Conservation (phyloP, 2,329 filamentous ascomycete species). For the Fusarium mangiferae region DNA sequence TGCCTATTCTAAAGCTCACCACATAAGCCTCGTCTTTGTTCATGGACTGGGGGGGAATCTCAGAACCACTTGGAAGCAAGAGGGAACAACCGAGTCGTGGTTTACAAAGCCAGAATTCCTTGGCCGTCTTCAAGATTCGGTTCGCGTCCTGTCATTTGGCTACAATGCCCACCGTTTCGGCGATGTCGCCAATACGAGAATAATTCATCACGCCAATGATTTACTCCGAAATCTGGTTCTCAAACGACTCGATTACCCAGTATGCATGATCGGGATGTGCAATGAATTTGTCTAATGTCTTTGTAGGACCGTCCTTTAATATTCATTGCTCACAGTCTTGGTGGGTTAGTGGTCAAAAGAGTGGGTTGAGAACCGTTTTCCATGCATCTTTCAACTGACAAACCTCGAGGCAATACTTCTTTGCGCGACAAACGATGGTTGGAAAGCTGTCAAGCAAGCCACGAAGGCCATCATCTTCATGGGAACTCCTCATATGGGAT, state of each 20-base stretch:
- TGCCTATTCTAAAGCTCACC: not conserved
- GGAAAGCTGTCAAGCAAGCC: slow-evolving; percentile 27
- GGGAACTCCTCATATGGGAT: slow-evolving; percentile 39
- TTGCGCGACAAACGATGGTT: slow-evolving; percentile 33
- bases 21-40: slow-evolving; percentile 21
- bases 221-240: slow-evolving; percentile 35
- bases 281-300: not conserved
- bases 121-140: slow-evolving; percentile 12
- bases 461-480: slow-evolving; percentile 37
- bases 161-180: slow-evolving; percentile 37
- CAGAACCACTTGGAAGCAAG: slow-evolving; percentile 26
- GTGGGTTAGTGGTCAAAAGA: slow-evolving; percentile 33
- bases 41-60: slow-evolving; percentile 34
- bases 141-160: slow-evolving; percentile 34
- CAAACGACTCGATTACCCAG: slow-evolving; percentile 32
- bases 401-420: slow-evolving; percentile 25
- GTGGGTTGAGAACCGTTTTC: slow-evolving; percentile 32
- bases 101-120: slow-evolving; percentile 31
- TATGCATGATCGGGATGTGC: not conserved
- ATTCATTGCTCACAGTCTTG: slow-evolving; percentile 36
- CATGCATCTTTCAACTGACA: not conserved
- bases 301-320: slow-evolving; percentile 28
- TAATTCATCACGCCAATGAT: slow-evolving; percentile 37
- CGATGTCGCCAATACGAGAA: slow-evolving; percentile 37
- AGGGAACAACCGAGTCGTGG: slow-evolving; percentile 27